Percentiles rank a stretch among this genome's conserved stretches.
phyloP scores from a whole-genome alignment of 1,139 yeast genomes.

The Arxiozyma slooffiae region DNA sequence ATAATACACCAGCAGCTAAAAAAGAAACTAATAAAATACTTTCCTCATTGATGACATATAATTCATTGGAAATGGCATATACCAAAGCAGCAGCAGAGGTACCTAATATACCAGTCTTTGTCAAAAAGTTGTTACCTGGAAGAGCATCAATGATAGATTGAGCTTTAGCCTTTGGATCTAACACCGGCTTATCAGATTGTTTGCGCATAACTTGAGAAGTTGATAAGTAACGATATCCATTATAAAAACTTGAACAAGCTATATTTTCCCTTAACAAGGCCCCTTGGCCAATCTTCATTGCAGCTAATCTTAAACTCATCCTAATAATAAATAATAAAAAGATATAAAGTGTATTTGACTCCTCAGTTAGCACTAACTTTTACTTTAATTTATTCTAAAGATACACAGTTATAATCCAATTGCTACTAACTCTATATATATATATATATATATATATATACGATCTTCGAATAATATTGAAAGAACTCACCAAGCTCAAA shows the following conservation, averaged over 20 bases:
- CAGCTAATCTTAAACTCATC: slow-evolving; percentile 2
- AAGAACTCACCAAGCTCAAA: neutral
- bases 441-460: no score
- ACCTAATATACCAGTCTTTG: slow-evolving; percentile 93
- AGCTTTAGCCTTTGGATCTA: slow-evolving; percentile 88
- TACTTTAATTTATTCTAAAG: neutral
- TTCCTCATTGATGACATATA: slow-evolving; percentile 90
- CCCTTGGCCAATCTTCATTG: neutral
- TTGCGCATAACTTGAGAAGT: neutral
- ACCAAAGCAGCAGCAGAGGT: slow-evolving; percentile 90
- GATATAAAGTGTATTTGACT: neutral
- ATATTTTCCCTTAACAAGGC: neutral
- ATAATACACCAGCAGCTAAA: slow-evolving; percentile 61
- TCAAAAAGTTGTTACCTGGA: slow-evolving; percentile 80
- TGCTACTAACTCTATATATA: no score
- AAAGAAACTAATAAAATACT: slow-evolving; percentile 76
- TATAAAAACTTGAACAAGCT: neutral
- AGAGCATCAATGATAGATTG: slow-evolving; percentile 78
- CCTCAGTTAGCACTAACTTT: neutral
- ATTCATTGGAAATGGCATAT: slow-evolving; percentile 88
- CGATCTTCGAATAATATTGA: neutral
- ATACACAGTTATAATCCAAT: neutral
- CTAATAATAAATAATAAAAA: neutral
- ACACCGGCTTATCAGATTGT: neutral
- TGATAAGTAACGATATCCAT: slow-evolving; percentile 1